Base-by-base conservation (phyloP, 306 rosid species). In the Fragaria iinumae region DNA sequence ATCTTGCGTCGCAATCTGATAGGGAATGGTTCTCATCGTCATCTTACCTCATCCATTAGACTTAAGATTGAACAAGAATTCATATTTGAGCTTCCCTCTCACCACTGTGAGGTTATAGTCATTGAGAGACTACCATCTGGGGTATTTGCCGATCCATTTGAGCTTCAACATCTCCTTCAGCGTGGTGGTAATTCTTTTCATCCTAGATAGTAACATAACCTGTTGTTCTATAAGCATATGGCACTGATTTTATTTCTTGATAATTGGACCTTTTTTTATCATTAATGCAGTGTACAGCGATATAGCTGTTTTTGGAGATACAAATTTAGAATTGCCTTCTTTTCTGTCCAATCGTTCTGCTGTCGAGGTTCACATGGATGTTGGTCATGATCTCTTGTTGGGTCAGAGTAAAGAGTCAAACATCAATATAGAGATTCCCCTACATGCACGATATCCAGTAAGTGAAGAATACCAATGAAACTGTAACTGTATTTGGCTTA, bases 381-480 rank as follows among this genome's bases (percentile, higher is more conserved):
- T 82, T 69, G 85, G 83, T 81, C 78, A 69, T 69, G 80, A 74
- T 80, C 52, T 77, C 80, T 75, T 88, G 55, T 9, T 60, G 29
- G 63, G 53, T 32, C 73, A 80, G 29, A 76, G 50, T 67, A 72
- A 82, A 47, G 77, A 65, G 57, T 29, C 78, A 52, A 80, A 81
- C 76, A 77, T 90, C 76, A 74, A 71, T 41, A 23, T 85, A 49
- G 86, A 86, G 65, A 81, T 91, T 86, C 97, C 98, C 8, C 69
- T 94, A 79, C 97, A 94, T 60, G 92, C 93, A 67, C 87, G 98
- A 79, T 91, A 94, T 84, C 95, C 89, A 23, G 98, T 91, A 86
- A 85, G 84, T 71, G 63, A 77, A 11, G 43, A 32, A 41, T 41
- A 6, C 21, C 32, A 44, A 48, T 64, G 20, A 75, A 69, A 77